Conservation (phyloP, 305 asterid genomes). For the Solanum hybrid region DNA sequence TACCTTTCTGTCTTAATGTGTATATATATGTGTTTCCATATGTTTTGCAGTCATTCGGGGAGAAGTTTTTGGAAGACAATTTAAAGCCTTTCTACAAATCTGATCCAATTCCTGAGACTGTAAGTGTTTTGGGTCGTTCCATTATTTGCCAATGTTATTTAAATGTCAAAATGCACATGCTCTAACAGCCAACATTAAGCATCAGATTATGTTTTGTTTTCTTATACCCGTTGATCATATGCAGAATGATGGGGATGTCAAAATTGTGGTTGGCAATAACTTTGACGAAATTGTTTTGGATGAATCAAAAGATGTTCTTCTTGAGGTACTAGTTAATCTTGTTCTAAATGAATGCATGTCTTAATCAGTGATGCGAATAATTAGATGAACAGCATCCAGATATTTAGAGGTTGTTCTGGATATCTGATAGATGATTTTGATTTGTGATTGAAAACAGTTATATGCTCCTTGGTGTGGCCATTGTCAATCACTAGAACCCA, state of each 20-base stretch:
- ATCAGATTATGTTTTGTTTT: neutral
- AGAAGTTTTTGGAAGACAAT: constrained; percentile 67
- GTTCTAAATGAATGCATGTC: neutral
- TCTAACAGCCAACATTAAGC: neutral
- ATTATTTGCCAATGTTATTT: neutral
- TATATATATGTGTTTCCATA: neutral
- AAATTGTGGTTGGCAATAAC: constrained; percentile 84
- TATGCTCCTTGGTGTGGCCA: constrained; percentile 98
- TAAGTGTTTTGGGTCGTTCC: constrained; percentile 15
- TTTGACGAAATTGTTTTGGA: constrained; percentile 88
- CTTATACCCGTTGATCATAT: neutral
- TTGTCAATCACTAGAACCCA: constrained; percentile 81
- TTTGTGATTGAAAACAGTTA: constrained; percentile 25
- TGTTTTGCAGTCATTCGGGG: constrained; percentile 55
- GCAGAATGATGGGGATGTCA: constrained; percentile 89
- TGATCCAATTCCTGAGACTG: constrained; percentile 73
- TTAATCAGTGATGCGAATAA: neutral
- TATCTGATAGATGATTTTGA: neutral
- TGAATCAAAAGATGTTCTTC: constrained; percentile 94
- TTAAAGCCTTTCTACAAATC: constrained; percentile 88
- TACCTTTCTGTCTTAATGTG: neutral
- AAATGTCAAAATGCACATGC: neutral
- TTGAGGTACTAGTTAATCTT: constrained; percentile 52
- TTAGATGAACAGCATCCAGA: neutral
- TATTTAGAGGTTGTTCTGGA: neutral